Percentiles rank a stretch among this genome's conserved stretches.
Conservation (phyloP, 495 filamentous ascomycete genomes). For the Aspergillus ellipticus region DNA sequence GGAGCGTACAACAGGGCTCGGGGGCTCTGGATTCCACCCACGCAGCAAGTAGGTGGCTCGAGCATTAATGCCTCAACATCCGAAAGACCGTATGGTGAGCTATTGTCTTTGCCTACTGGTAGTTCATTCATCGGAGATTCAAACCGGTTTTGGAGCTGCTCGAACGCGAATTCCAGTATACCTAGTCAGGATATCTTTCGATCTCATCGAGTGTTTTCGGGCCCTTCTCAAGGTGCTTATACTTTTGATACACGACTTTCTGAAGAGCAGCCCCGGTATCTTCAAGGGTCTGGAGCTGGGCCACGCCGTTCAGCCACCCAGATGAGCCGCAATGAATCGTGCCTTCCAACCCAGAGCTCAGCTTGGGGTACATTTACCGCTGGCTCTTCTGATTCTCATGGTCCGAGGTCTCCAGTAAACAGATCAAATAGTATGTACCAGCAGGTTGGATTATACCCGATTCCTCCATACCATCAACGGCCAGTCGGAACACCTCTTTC, state of each 20-base stretch:
- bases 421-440: slow-evolving; percentile 39
- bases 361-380: slow-evolving; percentile 35
- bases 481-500: slow-evolving; percentile 79
- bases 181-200: slow-evolving; percentile 21
- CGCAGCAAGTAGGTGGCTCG: slow-evolving; percentile 26
- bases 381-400: slow-evolving; percentile 20
- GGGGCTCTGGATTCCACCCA: slow-evolving; percentile 57
- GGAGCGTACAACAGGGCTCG: slow-evolving; percentile 57
- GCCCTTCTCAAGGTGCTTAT: slow-evolving; percentile 31
- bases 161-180: slow-evolving; percentile 19
- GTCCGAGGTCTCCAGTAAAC: slow-evolving; percentile 29
- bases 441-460: slow-evolving; percentile 49
- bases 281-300: slow-evolving; percentile 30
- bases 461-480: slow-evolving; percentile 60
- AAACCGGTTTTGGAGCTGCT: slow-evolving; percentile 31
- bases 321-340: slow-evolving; percentile 35
- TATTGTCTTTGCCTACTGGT: slow-evolving; percentile 21
- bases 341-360: slow-evolving; percentile 27
- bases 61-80: slow-evolving; percentile 21
- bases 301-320: slow-evolving; percentile 38
- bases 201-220: slow-evolving; percentile 40
- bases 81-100: slow-evolving; percentile 30
- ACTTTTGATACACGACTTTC: slow-evolving; percentile 27
- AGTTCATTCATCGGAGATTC: slow-evolving; percentile 23
- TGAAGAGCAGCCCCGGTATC: slow-evolving; percentile 30